Base-by-base conservation (phyloP, 2,329 filamentous ascomycete genomes). In the Alternaria triticimaculans region DNA sequence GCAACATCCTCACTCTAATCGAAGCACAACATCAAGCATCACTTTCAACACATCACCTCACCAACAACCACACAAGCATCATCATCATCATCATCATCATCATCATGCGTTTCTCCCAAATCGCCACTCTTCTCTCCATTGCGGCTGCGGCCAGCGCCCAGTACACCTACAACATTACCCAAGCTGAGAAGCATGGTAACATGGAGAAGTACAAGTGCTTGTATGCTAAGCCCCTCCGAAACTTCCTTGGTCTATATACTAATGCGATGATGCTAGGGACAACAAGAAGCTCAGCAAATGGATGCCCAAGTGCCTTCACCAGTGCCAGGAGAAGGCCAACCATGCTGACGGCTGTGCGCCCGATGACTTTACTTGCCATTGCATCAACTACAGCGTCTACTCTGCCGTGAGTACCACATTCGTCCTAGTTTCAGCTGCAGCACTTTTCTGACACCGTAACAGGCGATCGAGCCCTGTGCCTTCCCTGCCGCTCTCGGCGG, bases 131-230 rank as follows among this genome's bases (percentile, higher is more conserved):
- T 43, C 28, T 65, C 20, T 63, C 63, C 5, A 3, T 63, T 30
- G n/a, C 46, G 1, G 55, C 63, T 25, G 25, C 53, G 20, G 30
- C 50, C 28, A 60, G 43, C 23, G 70, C 72, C 8, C 63, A 69
- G 41, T 62, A 66, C 30, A 74, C 72, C 3, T 75, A 63, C 67
- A 74, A 75, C 62, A 50, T 72, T 10, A 74, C 69, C 1, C 53
- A 67, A 18, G 71, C 72, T 10, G 63, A 65, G 11, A 26, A 55
- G 15, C 20, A 48, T 0, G 66, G 69, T 18, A 71, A 74, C 46
- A 67, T 62, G 18, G 49, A 68, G 20, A 75, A 75, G 50, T 75
- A 75, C 58, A 65, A 51, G n/a, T 75, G 72, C 62, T 58, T 72
- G 71, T 75, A 68, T n/a, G 49, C 44, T 30, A 7, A n/a, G 23